Evolutionary conservation across 495 filamentous ascomycete genomes (phyloP).

Genomic region (Tuber aestivum): DNA sequence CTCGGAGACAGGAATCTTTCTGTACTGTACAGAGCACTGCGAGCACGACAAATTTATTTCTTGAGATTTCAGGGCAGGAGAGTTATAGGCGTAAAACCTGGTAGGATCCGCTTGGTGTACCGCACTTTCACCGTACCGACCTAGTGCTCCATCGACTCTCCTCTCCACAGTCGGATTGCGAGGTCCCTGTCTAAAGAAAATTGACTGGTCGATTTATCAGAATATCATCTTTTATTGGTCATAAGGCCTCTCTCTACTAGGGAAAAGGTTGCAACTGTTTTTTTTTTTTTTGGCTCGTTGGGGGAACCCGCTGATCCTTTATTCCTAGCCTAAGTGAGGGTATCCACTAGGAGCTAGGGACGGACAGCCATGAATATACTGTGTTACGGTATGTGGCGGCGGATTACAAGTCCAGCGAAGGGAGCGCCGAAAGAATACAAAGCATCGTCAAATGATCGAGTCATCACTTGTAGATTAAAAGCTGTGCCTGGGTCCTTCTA

Average conservation of each 20-base stretch:
- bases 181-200: not conserved
- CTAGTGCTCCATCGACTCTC: not conserved
- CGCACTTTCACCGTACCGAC: not conserved
- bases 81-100: not conserved
- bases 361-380: not conserved
- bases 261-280: not conserved
- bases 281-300: not conserved
- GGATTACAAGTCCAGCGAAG: not conserved
- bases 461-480: not conserved
- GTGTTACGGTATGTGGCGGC: not conserved
- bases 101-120: not conserved
- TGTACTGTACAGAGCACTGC: not conserved
- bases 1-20: not conserved
- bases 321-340: not conserved
- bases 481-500: not conserved
- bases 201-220: not conserved
- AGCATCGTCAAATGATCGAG: not conserved
- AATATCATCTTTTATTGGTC: not conserved
- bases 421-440: not conserved
- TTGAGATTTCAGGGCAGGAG: not conserved
- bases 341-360: not conserved
- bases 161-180: not conserved
- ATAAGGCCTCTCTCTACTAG: not conserved
- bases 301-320: not conserved
- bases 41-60: not conserved